phyloP scores from a whole-genome alignment of 2,329 filamentous ascomycete genomes.

The Hymenoscyphus linearis region DNA sequence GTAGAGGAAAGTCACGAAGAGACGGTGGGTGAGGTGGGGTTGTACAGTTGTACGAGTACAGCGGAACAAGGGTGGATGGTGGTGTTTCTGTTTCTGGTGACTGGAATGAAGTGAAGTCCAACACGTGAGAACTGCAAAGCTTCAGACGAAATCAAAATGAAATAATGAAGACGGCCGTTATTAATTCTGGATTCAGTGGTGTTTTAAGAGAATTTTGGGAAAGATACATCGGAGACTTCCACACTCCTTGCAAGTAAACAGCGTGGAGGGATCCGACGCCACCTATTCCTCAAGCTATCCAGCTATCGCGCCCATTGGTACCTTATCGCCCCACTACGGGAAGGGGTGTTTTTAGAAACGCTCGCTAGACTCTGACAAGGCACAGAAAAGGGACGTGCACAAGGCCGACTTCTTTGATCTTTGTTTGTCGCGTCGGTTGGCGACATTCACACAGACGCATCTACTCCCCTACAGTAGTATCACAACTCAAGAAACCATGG shows the following conservation, averaged over 20 bases:
- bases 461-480: not conserved
- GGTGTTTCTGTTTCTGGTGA: not conserved
- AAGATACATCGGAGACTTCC: not conserved
- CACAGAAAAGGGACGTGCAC: not conserved
- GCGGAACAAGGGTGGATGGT: not conserved
- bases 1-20: conserved; percentile 3
- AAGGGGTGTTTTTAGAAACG: not conserved
- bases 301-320: too few relatives aligned
- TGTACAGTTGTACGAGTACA: not conserved
- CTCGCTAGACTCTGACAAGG: not conserved
- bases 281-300: not conserved
- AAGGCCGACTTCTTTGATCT: not conserved
- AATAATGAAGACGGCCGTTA: not conserved
- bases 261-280: not conserved
- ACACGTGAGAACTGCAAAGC: too few relatives aligned
- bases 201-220: not conserved
- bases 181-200: not conserved
- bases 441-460: not conserved
- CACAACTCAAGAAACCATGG: conserved; percentile 6
- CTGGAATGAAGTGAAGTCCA: not conserved
- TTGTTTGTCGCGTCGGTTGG: not conserved
- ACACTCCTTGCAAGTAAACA: not conserved
- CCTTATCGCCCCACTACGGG: not conserved
- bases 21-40: not conserved
- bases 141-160: not conserved